Base-by-base conservation (phyloP, 371 early-diverging fungal species). In the Mucor indicus region DNA sequence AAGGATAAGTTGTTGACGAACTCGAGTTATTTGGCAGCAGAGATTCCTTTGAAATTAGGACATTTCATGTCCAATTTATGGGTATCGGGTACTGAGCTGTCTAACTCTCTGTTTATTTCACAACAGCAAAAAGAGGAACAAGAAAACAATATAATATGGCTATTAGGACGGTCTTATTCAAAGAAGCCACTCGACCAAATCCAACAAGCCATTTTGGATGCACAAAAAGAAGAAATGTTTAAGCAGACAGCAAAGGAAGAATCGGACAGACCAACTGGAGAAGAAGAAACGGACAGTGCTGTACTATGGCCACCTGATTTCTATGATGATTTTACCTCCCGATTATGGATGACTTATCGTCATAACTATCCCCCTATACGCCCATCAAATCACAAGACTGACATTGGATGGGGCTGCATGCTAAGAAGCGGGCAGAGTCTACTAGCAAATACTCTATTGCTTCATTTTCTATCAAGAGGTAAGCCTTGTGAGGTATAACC, bases 331-430 rank as follows among this genome's bases (percentile, higher is more conserved):
- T 92, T 91, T 63, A 67, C 70, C 15, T 80, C 85, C 27, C 74
- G 87, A 27, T 65, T 90, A 20, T 96, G 98, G 96, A 86, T 92
- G 72, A 96, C 96, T 4, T 98, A 98, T 64, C 79, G 98, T 42
- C 83, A 88, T 55, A 80, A 84, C 25, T 95, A 86, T 64, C 85
- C 91, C 21, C 84, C 90, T 2, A 91, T 95, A 44, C 69, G 82
- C 43, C 83, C 89, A n/a, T 82, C 89, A 17, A 72, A 68, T 23
- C 91, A 84, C 56, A 92, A 90, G 20, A 83, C 89, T 1, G 98
- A 92, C 49, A 82, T 86, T 31, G 96, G 95, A 2, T 95, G 95
- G 95, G 98, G 98, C 0, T 98, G 98, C 68, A 98, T 98, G 98
- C 69, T 98, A 33, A 69, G 98, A 22, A 90, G 91, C 29, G 96